These are phyloP conservation scores for Plenodomus biglobosus DNA, from an alignment of 2,329 filamentous ascomycete genomes.

Conservation along the genomic window DNA sequence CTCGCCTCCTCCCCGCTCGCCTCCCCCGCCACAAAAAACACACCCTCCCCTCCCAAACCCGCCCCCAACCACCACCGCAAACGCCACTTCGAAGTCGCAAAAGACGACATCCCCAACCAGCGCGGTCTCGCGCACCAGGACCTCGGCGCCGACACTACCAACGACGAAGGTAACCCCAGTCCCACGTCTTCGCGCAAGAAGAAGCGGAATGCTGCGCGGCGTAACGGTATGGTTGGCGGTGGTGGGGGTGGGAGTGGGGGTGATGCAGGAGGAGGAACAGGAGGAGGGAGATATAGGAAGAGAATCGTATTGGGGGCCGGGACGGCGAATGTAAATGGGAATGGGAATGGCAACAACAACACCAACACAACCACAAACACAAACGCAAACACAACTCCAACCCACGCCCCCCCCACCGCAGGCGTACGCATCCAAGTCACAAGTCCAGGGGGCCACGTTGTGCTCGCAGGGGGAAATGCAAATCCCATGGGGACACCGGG, in stretches of 20 bases:
- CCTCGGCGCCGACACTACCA: not conserved
- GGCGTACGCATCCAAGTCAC: constrained; percentile 24
- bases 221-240: not conserved
- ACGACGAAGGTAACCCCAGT: not conserved
- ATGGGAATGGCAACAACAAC: not conserved
- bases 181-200: constrained; percentile 1
- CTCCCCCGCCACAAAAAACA: constrained; percentile 1
- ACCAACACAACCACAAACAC: too few species aligned
- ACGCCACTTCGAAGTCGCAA: constrained; percentile 26
- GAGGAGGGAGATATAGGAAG: constrained; percentile 18
- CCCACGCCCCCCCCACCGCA: too few species aligned
- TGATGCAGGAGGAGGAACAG: too few species aligned
- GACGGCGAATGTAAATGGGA: constrained; percentile 19
- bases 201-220: constrained; percentile 1
- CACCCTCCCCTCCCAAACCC: constrained; percentile 1
- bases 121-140: not conserved
- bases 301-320: constrained; percentile 18
- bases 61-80: constrained; percentile 14
- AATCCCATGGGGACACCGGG: constrained; percentile 22
- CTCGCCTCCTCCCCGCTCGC: constrained; percentile 16
- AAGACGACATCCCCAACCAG: constrained; percentile 12
- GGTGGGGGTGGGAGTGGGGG: not conserved
- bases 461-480: constrained; percentile 6
- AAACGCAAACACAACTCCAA: too few species aligned
- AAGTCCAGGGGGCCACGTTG: constrained; percentile 8